A percentile compares a stretch with the other conserved stretches of the same genome.
phyloP scores from a whole-genome alignment of 2,329 filamentous ascomycete species.

The Diaporthe batatas region DNA sequence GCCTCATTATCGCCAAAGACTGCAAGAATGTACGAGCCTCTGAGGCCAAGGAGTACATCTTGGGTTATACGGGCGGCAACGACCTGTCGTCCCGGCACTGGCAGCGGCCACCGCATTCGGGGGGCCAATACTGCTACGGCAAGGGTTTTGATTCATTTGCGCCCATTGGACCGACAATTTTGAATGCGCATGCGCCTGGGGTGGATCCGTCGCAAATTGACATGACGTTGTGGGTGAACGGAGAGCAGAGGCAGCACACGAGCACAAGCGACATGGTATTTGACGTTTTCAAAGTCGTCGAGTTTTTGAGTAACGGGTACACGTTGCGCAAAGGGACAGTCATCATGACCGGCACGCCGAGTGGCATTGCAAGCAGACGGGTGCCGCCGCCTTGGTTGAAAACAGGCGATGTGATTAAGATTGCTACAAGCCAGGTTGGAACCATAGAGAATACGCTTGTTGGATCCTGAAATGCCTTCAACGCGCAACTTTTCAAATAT shows the following conservation, averaged over 20 bases:
- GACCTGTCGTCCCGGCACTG: constrained; percentile 64
- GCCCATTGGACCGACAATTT: constrained; percentile 61
- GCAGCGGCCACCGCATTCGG: constrained; percentile 58
- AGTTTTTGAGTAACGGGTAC: constrained; percentile 56
- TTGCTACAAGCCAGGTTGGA: neutral
- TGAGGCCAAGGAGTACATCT: constrained; percentile 60
- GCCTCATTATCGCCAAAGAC: constrained; percentile 61
- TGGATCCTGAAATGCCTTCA: neutral
- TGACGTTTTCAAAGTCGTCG: constrained; percentile 43
- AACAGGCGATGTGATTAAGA: neutral
- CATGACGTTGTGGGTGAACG: constrained; percentile 53
- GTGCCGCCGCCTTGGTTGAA: neutral
- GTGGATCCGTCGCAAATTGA: constrained; percentile 9
- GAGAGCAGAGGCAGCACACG: constrained; percentile 51
- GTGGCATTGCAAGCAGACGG: constrained; percentile 52
- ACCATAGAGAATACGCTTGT: neutral
- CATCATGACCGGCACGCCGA: constrained; percentile 58
- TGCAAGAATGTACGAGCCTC: constrained; percentile 62
- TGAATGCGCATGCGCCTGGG: neutral
- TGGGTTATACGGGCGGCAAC: constrained; percentile 69
- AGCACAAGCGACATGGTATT: constrained; percentile 1
- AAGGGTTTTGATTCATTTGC: constrained; percentile 65
- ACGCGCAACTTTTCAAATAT: too few species aligned
- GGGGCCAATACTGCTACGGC: constrained; percentile 62
- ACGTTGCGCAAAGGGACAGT: constrained; percentile 61